Conservation (phyloP, 352 stramenopile species). For the Lagenidium giganteum region DNA sequence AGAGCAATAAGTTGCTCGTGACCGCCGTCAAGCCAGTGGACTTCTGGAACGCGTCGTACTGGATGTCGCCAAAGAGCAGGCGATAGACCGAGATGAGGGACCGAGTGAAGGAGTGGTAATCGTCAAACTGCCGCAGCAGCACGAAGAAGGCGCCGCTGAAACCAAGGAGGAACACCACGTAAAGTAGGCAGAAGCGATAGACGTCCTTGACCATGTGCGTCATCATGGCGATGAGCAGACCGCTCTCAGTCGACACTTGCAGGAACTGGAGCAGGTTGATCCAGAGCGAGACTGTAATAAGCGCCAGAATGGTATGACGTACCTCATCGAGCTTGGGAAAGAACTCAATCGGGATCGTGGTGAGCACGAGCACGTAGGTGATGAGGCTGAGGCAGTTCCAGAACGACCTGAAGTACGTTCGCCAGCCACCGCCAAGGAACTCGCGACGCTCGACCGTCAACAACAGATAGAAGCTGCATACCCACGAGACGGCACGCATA, state of each 20-base stretch:
- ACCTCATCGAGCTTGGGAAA: slow-evolving; percentile 18
- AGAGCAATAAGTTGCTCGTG: slow-evolving; percentile 38
- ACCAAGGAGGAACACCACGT: slow-evolving; percentile 62
- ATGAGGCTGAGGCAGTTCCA: slow-evolving; percentile 55
- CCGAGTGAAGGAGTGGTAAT: slow-evolving; percentile 55
- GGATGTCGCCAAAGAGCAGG: slow-evolving; percentile 68
- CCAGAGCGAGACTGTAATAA: slow-evolving; percentile 62
- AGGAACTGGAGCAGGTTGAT: slow-evolving; percentile 69
- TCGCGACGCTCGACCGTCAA: slow-evolving; percentile 45
- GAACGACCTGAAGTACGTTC: slow-evolving; percentile 50
- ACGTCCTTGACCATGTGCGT: slow-evolving; percentile 65
- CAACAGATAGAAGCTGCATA: slow-evolving; percentile 46
- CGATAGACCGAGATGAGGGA: slow-evolving; percentile 70
- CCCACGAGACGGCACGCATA: slow-evolving; percentile 37
- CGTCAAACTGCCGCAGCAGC: slow-evolving; percentile 41
- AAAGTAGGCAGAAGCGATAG: slow-evolving; percentile 63
- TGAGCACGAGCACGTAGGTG: slow-evolving; percentile 38
- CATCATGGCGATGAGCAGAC: slow-evolving; percentile 76
- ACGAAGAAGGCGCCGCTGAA: slow-evolving; percentile 74
- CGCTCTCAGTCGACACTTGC: slow-evolving; percentile 49
- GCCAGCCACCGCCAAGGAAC: slow-evolving; percentile 29
- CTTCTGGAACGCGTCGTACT: slow-evolving; percentile 36
- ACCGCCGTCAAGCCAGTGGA: too few species aligned
- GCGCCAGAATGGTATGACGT: slow-evolving; percentile 42
- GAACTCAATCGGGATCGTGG: slow-evolving; percentile 50